Evolutionary conservation across 176 grass and related monocot genomes (phyloP).

Genomic region (Poa pratensis): DNA sequence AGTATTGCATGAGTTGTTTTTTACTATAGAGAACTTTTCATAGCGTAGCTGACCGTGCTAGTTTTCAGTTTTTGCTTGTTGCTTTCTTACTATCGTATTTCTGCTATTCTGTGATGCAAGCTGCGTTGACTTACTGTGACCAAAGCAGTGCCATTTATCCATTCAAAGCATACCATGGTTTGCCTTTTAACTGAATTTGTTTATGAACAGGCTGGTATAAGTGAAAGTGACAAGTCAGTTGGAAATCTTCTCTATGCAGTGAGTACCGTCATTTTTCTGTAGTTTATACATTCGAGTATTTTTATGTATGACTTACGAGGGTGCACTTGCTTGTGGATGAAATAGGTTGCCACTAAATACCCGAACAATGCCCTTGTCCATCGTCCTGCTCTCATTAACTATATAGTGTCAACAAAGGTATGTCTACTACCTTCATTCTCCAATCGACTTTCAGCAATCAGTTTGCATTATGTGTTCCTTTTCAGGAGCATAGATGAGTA

Average conservation of each 20-base stretch:
- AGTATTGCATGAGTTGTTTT: neutral
- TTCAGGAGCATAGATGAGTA: neutral
- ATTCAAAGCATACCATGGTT: neutral
- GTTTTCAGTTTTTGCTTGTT: neutral
- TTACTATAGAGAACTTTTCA: neutral
- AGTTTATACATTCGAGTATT: neutral
- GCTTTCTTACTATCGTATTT: constrained; percentile 29
- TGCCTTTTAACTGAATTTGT: constrained; percentile 19
- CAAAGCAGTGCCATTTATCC: neutral
- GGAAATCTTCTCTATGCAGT: constrained; percentile 90
- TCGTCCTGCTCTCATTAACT: constrained; percentile 70
- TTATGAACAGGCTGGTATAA: constrained; percentile 66
- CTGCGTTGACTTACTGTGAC: neutral
- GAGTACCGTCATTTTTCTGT: constrained; percentile 15
- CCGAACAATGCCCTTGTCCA: constrained; percentile 85
- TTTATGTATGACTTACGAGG: constrained; percentile 16
- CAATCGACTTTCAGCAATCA: neutral
- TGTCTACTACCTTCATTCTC: neutral
- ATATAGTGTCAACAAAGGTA: constrained; percentile 78
- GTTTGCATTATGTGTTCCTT: constrained; percentile 11
- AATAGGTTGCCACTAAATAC: constrained; percentile 90
- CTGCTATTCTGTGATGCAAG: neutral
- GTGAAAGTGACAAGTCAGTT: constrained; percentile 65
- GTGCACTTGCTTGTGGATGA: constrained; percentile 32
- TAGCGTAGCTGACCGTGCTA: neutral